Conservation (phyloP, 306 rosid species). For the Hippophae tibetana region DNA sequence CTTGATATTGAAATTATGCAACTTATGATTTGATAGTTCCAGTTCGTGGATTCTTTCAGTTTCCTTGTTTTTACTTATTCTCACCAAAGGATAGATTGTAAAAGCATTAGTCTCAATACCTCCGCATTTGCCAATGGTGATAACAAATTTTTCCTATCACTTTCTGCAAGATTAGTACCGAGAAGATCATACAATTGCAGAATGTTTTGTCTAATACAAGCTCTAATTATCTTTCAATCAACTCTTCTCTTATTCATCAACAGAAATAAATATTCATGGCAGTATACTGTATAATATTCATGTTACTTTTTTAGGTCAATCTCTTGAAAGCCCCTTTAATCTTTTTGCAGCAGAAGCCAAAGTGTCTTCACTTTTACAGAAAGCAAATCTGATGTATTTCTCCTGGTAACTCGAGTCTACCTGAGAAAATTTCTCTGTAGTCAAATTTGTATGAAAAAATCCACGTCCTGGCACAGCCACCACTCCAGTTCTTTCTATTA, state of each 20-base stretch:
- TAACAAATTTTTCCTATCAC: not conserved
- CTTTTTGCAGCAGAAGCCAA: constrained; percentile 50
- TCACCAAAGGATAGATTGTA: not conserved
- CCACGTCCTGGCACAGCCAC: constrained; percentile 89
- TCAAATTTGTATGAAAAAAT: constrained; percentile 42
- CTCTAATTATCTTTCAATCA: not conserved
- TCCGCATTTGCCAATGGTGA: not conserved
- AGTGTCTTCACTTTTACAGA: constrained; percentile 68
- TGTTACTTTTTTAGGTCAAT: constrained; percentile 4
- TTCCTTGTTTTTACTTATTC: not conserved
- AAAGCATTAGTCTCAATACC: not conserved
- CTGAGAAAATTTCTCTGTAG: constrained; percentile 22
- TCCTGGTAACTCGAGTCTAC: constrained; percentile 30
- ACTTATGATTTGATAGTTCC: not conserved
- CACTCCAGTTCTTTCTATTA: constrained; percentile 64
- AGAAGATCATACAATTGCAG: not conserved
- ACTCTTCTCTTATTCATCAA: not conserved
- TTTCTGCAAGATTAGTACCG: not conserved
- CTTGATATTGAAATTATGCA: not conserved
- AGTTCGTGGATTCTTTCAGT: not conserved
- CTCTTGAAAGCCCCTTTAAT: constrained; percentile 34
- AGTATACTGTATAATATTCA: not conserved
- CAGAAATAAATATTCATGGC: not conserved
- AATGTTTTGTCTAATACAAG: not conserved
- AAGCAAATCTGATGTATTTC: constrained; percentile 77